Percentiles rank a stretch among this genome's conserved stretches.
Conservation (phyloP, 352 stramenopile species). For the Phytophthora europaea region DNA sequence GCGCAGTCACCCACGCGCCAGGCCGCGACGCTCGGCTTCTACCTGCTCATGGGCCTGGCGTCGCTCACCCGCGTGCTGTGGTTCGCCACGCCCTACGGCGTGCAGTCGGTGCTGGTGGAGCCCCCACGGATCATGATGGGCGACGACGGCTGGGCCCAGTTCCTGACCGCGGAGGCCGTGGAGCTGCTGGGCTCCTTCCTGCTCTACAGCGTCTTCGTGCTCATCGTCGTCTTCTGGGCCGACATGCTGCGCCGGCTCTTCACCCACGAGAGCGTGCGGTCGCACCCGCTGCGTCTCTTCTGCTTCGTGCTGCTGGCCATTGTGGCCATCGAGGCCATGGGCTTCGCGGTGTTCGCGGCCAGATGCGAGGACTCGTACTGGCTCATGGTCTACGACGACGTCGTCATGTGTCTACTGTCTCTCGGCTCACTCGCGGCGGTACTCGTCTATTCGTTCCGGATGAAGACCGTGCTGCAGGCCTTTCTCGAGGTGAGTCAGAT, state of each 20-base stretch:
- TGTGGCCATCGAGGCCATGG: slow-evolving; percentile 84
- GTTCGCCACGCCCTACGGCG: slow-evolving; percentile 82
- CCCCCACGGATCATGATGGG: slow-evolving; percentile 68
- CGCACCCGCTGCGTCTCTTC: slow-evolving; percentile 92
- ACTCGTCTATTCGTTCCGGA: slow-evolving; percentile 95
- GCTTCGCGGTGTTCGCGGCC: slow-evolving; percentile 89
- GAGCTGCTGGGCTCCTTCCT: slow-evolving; percentile 93
- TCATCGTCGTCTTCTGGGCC: slow-evolving; percentile 98
- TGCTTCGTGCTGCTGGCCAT: slow-evolving; percentile 79
- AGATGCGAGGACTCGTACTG: slow-evolving; percentile 92
- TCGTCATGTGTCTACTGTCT: slow-evolving; percentile 87
- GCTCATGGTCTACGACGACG: slow-evolving; percentile 96
- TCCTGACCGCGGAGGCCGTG: slow-evolving; percentile 89
- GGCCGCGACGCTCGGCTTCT: slow-evolving; percentile 83
- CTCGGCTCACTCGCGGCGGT: slow-evolving; percentile 92
- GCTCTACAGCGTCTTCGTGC: slow-evolving; percentile 98
- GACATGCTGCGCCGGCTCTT: slow-evolving; percentile 96
- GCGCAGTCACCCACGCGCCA: slow-evolving; percentile 64
- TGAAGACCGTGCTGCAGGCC: slow-evolving; percentile 96
- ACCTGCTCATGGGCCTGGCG: slow-evolving; percentile 76
- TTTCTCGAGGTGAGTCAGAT: slow-evolving; percentile 97
- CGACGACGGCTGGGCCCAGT: slow-evolving; percentile 69
- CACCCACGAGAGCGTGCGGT: slow-evolving; percentile 75
- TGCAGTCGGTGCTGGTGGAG: slow-evolving; percentile 75
- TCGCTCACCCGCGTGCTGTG: slow-evolving; percentile 73